Evolutionary conservation across 2,329 filamentous ascomycete species (phyloP).

Genomic region (Decorospora gaudefroyi): DNA sequence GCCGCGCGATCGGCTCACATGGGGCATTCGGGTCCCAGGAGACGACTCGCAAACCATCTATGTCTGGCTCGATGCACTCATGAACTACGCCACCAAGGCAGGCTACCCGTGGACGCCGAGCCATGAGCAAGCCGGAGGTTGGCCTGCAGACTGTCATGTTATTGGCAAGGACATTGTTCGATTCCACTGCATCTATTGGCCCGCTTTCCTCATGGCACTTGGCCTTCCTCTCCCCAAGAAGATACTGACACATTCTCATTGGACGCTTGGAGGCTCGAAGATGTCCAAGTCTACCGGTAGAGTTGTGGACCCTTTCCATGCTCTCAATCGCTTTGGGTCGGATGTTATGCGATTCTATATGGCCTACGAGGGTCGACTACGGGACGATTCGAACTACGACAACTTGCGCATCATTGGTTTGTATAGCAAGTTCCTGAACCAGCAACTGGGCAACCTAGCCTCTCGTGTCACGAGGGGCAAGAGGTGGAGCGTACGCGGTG

Average conservation of each 20-base stretch:
- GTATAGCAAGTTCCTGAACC: constrained; percentile 79
- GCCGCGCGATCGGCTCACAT: constrained; percentile 74
- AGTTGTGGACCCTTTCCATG: constrained; percentile 91
- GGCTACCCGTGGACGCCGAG: constrained; percentile 82
- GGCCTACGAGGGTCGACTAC: constrained; percentile 75
- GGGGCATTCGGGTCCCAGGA: constrained; percentile 87
- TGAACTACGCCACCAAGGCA: constrained; percentile 89
- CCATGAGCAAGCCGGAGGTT: constrained; percentile 65
- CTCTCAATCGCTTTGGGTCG: constrained; percentile 83
- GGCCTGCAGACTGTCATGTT: constrained; percentile 91
- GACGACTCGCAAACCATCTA: constrained; percentile 91
- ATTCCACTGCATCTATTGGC: constrained; percentile 98
- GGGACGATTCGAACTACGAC: constrained; percentile 80
- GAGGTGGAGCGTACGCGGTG: constrained; percentile 68
- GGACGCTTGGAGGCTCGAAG: constrained; percentile 88
- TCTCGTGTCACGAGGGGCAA: constrained; percentile 70
- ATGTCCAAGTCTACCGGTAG: constrained; percentile 98
- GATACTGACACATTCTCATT: constrained; percentile 89
- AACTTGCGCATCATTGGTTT: constrained; percentile 74
- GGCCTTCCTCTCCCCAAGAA: constrained; percentile 76
- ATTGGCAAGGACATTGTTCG: constrained; percentile 94
- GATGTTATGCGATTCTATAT: constrained; percentile 92
- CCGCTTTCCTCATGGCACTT: constrained; percentile 88
- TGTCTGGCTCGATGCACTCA: constrained; percentile 94
- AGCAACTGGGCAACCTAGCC: constrained; percentile 78